Evolutionary conservation across 345 rosid genomes (phyloP).

Genomic region (Linum tenue): DNA sequence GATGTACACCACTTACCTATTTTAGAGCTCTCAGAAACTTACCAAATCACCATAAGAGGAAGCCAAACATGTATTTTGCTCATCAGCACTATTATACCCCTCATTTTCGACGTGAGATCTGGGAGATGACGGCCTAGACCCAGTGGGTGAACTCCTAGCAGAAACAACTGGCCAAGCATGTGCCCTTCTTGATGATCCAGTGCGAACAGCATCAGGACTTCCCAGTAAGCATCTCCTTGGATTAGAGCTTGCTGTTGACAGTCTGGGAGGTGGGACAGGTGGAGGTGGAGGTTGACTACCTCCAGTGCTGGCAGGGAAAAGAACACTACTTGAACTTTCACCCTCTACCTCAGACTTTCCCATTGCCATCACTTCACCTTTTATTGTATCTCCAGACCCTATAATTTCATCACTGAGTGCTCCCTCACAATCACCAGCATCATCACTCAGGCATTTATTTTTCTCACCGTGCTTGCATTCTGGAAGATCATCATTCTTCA

Average conservation of each 20-base stretch:
- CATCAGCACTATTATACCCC: constrained; percentile 99
- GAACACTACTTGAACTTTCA: constrained; percentile 43
- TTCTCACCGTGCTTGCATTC: constrained; percentile 24
- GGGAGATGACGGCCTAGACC: constrained; percentile 92
- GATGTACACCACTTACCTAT: background rate
- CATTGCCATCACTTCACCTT: constrained; percentile 34
- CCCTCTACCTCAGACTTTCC: constrained; percentile 35
- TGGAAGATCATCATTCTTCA: constrained; percentile 38
- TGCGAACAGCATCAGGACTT: constrained; percentile 40
- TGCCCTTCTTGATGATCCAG: constrained; percentile 61
- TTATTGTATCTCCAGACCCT: constrained; percentile 22
- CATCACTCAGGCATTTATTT: constrained; percentile 32
- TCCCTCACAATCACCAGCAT: constrained; percentile 16
- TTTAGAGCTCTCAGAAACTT: constrained; percentile 22
- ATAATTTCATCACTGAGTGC: constrained; percentile 27
- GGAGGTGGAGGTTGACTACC: constrained; percentile 67
- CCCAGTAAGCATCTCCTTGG: constrained; percentile 42
- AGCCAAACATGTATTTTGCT: constrained; percentile 60
- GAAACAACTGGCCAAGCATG: constrained; percentile 70
- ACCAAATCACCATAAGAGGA: constrained; percentile 70
- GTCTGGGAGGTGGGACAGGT: constrained; percentile 83
- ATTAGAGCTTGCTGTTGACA: constrained; percentile 34
- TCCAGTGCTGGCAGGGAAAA: constrained; percentile 29
- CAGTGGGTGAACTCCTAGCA: constrained; percentile 70
- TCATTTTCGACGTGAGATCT: constrained; percentile 82